Percentiles rank a stretch among this genome's conserved stretches.
phyloP scores from a whole-genome alignment of 352 stramenopile species.

The Pythium oligandrum region DNA sequence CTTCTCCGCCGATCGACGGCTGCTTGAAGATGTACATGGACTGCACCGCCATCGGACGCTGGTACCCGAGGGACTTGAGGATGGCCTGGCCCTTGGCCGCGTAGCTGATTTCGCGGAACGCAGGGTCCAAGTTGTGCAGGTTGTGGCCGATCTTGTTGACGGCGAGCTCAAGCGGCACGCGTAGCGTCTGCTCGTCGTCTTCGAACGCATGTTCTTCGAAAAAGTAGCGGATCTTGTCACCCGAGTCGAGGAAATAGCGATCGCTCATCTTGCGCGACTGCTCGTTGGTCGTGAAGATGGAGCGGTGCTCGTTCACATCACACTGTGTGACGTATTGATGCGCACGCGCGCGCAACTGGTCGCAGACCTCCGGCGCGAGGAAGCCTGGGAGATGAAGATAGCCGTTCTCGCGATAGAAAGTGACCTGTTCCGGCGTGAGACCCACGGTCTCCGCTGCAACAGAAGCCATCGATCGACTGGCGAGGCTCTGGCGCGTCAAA shows the following conservation, averaged over 20 bases:
- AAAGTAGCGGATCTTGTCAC: constrained; percentile 92
- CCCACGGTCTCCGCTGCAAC: constrained; percentile 12
- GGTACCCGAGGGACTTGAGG: constrained; percentile 81
- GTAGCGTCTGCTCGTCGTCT: constrained; percentile 56
- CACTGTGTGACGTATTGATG: constrained; percentile 52
- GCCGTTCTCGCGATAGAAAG: constrained; percentile 58
- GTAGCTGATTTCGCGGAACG: constrained; percentile 86
- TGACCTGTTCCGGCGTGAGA: constrained; percentile 52
- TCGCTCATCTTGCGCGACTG: constrained; percentile 81
- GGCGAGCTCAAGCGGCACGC: constrained; percentile 59
- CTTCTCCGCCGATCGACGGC: constrained; percentile 89
- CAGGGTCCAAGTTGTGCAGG: constrained; percentile 86
- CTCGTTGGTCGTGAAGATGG: constrained; percentile 83
- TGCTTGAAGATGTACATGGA: constrained; percentile 99
- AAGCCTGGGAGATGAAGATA: constrained; percentile 53
- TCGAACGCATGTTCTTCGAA: constrained; percentile 86
- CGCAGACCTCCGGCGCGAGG: constrained; percentile 39
- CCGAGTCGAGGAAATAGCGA: constrained; percentile 93
- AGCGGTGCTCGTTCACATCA: constrained; percentile 58
- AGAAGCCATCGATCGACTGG: constrained; percentile 1
- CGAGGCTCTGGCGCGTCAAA: too few species aligned
- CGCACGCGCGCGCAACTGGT: constrained; percentile 45
- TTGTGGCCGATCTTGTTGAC: constrained; percentile 97
- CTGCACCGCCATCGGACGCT: constrained; percentile 88
- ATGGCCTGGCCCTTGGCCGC: constrained; percentile 70